Evolutionary conservation across 768 basidiomycete genomes (phyloP), one percentile per base, ranked within the genome.

Genomic region (Hygrocybe coccinea): DNA sequence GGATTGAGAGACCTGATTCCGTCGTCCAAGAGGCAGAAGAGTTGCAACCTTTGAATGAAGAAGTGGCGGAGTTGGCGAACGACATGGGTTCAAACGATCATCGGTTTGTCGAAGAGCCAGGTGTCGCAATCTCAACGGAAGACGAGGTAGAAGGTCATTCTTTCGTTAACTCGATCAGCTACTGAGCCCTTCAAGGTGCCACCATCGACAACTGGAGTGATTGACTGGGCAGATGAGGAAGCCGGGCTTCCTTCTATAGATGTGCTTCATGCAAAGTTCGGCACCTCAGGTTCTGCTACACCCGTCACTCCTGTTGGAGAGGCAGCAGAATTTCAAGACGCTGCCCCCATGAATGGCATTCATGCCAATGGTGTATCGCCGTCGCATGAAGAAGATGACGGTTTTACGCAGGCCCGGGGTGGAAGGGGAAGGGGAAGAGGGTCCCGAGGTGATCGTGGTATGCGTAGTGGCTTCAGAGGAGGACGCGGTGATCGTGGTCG

Each of bases 221-320:
- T 92, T 54, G 86, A 92, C 68, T 92, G 91, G 90, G 87, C 90
- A 39, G 88, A 90, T 54, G 87, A 89, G n/a, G 86, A 86, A 59
- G 81, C 76, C 15, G 88, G 80, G 5, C 79, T 92, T 14, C 90
- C 91, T n/a, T 76, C 87, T 1, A 86, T 93, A 50, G 83, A 83
- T 5, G 80, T 79, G 47, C 76, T 91, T 24, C 89, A 91, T 55
- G 86, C 86, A 44, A 82, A 81, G 60, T 90, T 91, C 63, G 86
- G 85, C 5, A 81, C 83, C 11, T 87, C 89, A 38, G 86, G 84
- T 6, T 79, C 84, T 25, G 81, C 76, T n/a, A 87, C 86, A 0
- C 86, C 89, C 22, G 77, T 75, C 45, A 76, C 54, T 34, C 57
- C 55, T 38, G 77, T 73, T 61, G 66, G 59, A 56, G 73, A 64